Base-by-base conservation (phyloP, 176 grass and related monocot species). In the Chloris gayana region DNA sequence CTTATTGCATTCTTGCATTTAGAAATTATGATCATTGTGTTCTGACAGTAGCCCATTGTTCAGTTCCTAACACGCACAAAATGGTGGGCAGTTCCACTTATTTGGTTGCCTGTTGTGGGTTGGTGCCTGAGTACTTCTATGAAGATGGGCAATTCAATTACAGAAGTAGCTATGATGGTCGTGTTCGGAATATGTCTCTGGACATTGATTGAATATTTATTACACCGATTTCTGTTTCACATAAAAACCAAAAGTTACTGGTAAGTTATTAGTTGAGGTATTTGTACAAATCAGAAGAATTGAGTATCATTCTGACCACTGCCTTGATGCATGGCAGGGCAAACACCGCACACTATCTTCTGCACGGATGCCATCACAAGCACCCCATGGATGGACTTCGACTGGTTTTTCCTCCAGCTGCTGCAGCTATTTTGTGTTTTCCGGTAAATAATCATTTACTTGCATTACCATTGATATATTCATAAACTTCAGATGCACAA, bases 351-450 rank as follows among this genome's bases (percentile, higher is more conserved):
- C 95, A 94, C 61, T 98, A 94, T 72, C 88, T 98, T 74, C 81
- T 98, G 54, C 95, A 98, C 38, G 95, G 95, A 69, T 94, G 92
- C 73, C 95, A 98, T 86, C 95, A 94, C 85, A 94, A 98, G 66
- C 95, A 98, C 63, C 95, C 95, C 1, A 98, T 94, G 86, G 95
- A 98, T 81, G 89, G 88, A 26, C 90, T 98, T 54, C 83, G 92
- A 22, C 92, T 98, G 77, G 95, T 98, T n/a, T 98, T 98, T 72
- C 95, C 95, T 62, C 95, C 95, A 35, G 90, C 92, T 45, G 90
- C 95, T 0, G 85, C 92, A 77, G 92, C 90, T 53, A 94, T 94
- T 77, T 85, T 94, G 76, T 93, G 89, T 62, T 77, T 93, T 74
- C 88, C 86, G 63, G 95, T 98, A 91, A 77, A 35, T 59, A n/a